These are phyloP conservation scores for Calocera viscosa DNA, from an alignment of 768 basidiomycete species.

Conservation along the genomic window DNA sequence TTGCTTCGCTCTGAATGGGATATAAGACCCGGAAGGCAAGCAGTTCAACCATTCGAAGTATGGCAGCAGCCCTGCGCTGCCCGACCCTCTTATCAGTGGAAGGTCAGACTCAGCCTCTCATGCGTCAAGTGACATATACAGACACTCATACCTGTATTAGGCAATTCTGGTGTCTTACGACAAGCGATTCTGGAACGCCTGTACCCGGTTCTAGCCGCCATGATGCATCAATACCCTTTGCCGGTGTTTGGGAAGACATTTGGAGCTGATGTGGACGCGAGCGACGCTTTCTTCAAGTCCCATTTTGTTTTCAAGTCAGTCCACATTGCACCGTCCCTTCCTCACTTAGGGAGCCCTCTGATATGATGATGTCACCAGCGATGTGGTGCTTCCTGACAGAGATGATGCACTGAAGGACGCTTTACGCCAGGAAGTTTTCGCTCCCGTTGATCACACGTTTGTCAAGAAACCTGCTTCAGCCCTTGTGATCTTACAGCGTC, in stretches of 20 bases:
- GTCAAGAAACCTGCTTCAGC: no score
- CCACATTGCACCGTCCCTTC: no score
- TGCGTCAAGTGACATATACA: neutral
- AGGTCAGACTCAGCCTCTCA: neutral
- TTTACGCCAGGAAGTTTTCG: no score
- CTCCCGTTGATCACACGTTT: no score
- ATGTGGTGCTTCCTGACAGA: no score
- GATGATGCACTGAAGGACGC: no score
- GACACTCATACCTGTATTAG: neutral
- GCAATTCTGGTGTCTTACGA: neutral
- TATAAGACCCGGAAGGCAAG: neutral
- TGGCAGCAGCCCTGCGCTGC: neutral
- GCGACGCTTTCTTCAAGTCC: neutral
- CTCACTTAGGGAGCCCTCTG: no score
- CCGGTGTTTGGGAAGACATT: neutral
- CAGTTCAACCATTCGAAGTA: neutral
- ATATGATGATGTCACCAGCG: no score
- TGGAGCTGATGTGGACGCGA: neutral
- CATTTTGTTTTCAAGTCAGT: neutral
- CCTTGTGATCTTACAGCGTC: no score
- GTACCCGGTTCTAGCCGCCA: neutral
- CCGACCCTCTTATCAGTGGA: neutral
- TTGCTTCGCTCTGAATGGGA: neutral
- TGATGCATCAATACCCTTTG: neutral
- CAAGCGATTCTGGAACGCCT: neutral